phyloP scores from a whole-genome alignment of 2,329 filamentous ascomycete genomes.

The Pseudogymnoascus sp. region DNA sequence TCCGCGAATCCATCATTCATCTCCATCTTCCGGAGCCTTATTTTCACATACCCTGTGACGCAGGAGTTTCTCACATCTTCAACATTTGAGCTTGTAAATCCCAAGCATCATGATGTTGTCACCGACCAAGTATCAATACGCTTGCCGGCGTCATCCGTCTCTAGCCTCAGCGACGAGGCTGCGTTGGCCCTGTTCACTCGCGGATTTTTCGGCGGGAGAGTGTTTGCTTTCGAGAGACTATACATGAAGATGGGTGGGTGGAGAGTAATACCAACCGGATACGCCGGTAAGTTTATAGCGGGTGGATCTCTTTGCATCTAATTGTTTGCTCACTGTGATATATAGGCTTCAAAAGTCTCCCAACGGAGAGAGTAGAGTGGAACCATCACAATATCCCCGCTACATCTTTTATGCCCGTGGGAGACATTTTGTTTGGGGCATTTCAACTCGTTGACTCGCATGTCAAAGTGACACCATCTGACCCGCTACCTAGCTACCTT shows the following conservation, averaged over 20 bases:
- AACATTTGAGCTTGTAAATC: background rate
- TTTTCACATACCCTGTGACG: background rate
- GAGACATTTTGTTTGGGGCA: conserved; percentile 3
- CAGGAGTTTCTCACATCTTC: conserved; percentile 6
- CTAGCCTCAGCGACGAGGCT: conserved; percentile 14
- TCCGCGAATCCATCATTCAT: background rate
- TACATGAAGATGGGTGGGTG: conserved; percentile 10
- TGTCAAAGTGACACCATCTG: background rate
- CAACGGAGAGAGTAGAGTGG: background rate
- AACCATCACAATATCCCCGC: conserved; percentile 2
- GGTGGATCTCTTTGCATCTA: background rate
- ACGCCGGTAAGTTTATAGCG: background rate
- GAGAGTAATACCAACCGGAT: background rate
- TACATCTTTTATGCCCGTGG: background rate
- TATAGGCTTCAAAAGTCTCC: background rate
- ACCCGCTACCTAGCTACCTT: background rate
- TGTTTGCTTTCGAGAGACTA: conserved; percentile 15
- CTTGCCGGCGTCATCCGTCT: conserved; percentile 9
- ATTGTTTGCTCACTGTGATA: background rate
- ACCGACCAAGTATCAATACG: conserved; percentile 3
- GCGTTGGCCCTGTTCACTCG: conserved; percentile 16
- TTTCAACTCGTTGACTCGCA: background rate
- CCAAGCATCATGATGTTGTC: background rate
- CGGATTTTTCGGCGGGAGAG: conserved; percentile 19
- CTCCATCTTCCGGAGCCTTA: conserved; percentile 1